Conservation (phyloP, 2,329 filamentous ascomycete genomes). For the Aureobasidium lini region DNA sequence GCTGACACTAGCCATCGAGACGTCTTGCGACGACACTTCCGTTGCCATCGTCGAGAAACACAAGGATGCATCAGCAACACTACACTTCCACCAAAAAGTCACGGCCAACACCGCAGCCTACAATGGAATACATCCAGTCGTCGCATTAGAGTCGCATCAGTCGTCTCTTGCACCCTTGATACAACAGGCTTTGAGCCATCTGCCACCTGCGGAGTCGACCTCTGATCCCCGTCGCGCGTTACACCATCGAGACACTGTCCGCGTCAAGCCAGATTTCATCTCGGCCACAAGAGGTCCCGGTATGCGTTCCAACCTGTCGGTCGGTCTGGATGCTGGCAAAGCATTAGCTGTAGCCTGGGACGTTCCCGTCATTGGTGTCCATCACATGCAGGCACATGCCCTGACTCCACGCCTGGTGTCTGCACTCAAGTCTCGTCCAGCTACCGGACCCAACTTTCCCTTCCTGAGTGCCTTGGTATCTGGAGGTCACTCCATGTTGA, state of each 20-base stretch:
- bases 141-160: constrained; percentile 70
- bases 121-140: constrained; percentile 71
- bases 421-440: constrained; percentile 42
- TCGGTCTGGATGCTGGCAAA: constrained; percentile 78
- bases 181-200: constrained; percentile 49
- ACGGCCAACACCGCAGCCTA: constrained; percentile 71
- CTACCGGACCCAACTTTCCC: constrained; percentile 54
- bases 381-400: constrained; percentile 97
- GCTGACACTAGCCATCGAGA: constrained; percentile 63
- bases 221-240: neutral
- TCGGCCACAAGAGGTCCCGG: constrained; percentile 85
- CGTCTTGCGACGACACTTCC: constrained; percentile 87
- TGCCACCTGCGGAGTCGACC: constrained; percentile 37
- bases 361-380: constrained; percentile 74
- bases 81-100: constrained; percentile 69
- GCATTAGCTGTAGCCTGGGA: constrained; percentile 78
- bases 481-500: constrained; percentile 83
- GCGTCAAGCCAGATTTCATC: constrained; percentile 66
- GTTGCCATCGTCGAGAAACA: constrained; percentile 66
- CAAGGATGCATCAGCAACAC: constrained; percentile 11
- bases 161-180: constrained; percentile 62
- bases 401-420: constrained; percentile 72
- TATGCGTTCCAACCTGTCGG: constrained; percentile 70
- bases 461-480: constrained; percentile 86
- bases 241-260: neutral